Evolutionary conservation across 805 yeast genomes (phyloP), one percentile per base, ranked within the genome.

Genomic region (Saccharomycopsis microspora): DNA sequence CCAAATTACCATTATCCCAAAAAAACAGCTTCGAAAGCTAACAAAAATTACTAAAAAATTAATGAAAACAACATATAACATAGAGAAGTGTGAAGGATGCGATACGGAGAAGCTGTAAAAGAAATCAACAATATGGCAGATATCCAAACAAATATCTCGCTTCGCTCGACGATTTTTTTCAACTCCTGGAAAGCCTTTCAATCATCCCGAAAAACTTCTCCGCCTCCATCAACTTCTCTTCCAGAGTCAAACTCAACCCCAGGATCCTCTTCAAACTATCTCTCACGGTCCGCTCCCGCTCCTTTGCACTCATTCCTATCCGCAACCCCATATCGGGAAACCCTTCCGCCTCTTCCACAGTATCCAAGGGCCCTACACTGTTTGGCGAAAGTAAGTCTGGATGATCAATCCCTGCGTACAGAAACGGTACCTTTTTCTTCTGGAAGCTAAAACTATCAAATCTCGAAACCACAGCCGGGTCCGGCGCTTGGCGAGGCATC

Each of bases 171-270:
- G 19, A 19, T 19, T 19, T 19, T 19, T 19, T 39, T 40, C 29
- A 39, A 36, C 44, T 40, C 29, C 41, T 48, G 1, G 48, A 36
- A n/a, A 48, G 32, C 35, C 44, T 48, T 30, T 48, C 51, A 10
- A 48, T 40, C 4, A 48, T 6, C 5, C 35, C 43, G 38, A 44
- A 48, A 11, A 48, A 32, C 39, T 48, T 48, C 29, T 48, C 51
- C 32, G 48, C 51, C 34, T 48, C 48, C 36, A 40, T 39, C 11
- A 30, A 30, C 31, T 48, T 48, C 42, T 48, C 51, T 10, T 19
- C 7, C 10, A 45, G 11, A 4, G 49, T 36, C 40, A 48, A 41
- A 32, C 51, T 48, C n/a, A 42, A 44, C 32, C 31, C 32, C 5
- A 47, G 43, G 31, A 33, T 19, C n/a, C 38, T 19, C 10, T 32